Base-by-base conservation (phyloP, 495 filamentous ascomycete species). In the Penicillium roqueforti region DNA sequence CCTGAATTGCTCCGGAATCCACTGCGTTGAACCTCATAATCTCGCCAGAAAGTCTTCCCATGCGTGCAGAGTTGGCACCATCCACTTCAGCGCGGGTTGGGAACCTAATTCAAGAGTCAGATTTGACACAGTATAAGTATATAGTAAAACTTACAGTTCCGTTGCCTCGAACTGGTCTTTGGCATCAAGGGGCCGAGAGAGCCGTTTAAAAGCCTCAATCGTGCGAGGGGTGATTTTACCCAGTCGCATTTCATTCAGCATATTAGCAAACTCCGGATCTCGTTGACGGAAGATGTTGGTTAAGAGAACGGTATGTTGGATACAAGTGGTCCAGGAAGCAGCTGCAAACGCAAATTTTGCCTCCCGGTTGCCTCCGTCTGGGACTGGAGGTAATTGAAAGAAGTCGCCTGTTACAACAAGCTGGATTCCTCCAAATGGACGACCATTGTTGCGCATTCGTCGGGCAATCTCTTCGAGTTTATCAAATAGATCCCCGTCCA, bases 211-310 rank as follows among this genome's bases (percentile, higher is more conserved):
- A 4, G 82, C 80, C 7, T 73, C 66, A 37, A 91, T 79, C 0
- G 92, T 95, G 7, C 77, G 63, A 10, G 83, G 74, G 23, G 78
- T 86, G 20, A 97, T 81, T 32, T 78, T 87, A 11, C 95, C 93
- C 36, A 97, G 74, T 42, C 93, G 83, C 92, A 98, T 96, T 69
- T 98, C 92, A 60, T 98, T 97, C 29, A 98, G 76, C 89, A 98
- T 97, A 4, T 80, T 76, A 6, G 93, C 93, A 66, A 98, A 98
- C 41, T 86, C 80, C 32, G 92, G 90, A 68, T 98, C 95, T 58
- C 84, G 87, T 63, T 98, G 93, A 68, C 93, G 88, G 76, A 98
- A 98, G 3, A 98, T 88, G 58, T 97, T 88, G 4, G 92, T 96
- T 58, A 98, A 69, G 16, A 91, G 89, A 67, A 98, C 96, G 1